Conservation (phyloP, 768 basidiomycete species). For the Lactarius deliciosus region DNA sequence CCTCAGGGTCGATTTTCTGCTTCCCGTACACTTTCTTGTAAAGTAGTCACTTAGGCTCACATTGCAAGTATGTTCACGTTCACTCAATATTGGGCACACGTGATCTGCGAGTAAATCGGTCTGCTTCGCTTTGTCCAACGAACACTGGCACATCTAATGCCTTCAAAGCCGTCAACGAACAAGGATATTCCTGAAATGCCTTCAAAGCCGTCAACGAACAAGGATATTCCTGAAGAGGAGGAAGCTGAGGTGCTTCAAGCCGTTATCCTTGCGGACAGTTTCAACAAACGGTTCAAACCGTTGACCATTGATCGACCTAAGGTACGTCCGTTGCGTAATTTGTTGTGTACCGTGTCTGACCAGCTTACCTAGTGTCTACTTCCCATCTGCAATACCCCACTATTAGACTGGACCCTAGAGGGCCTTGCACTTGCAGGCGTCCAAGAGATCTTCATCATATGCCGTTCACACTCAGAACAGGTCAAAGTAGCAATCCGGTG, state of each 20-base stretch:
- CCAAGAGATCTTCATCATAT: constrained; percentile 94
- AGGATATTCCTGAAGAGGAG: constrained; percentile 64
- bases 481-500: constrained; percentile 85
- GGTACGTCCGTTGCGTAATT: constrained; percentile 41
- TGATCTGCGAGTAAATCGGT: not conserved
- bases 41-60: constrained; percentile 47
- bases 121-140: not conserved
- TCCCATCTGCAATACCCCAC: constrained; percentile 89
- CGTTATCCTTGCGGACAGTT: constrained; percentile 93
- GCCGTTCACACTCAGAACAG: constrained; percentile 84
- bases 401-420: constrained; percentile 97
- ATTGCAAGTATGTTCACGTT: constrained; percentile 21
- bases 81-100: constrained; percentile 1
- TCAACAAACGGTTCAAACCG: constrained; percentile 90
- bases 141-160: constrained; percentile 44
- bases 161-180: constrained; percentile 54
- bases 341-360: constrained; percentile 18
- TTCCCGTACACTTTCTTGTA: constrained; percentile 56
- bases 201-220: constrained; percentile 55
- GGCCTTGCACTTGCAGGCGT: constrained; percentile 92
- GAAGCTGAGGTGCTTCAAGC: constrained; percentile 91
- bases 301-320: constrained; percentile 86
- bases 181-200: constrained; percentile 76
- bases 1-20: constrained; percentile 54
- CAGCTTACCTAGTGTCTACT: constrained; percentile 66